Conservation (phyloP, 2,329 filamentous ascomycete species). For the Dothistroma septosporum region DNA sequence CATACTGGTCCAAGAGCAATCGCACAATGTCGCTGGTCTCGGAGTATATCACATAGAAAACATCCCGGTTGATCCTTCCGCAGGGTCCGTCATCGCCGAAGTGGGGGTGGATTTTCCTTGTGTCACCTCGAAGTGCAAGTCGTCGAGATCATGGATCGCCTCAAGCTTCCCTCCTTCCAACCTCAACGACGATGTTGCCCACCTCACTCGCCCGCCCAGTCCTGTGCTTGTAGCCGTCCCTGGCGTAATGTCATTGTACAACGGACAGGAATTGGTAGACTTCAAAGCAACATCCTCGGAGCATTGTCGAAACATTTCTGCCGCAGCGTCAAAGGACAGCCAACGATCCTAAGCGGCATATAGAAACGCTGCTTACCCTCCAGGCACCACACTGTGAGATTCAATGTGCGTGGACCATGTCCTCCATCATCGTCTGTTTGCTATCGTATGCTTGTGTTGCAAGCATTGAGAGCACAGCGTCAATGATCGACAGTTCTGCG, state of each 20-base stretch:
- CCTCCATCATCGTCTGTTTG: not conserved
- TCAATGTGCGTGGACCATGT: not conserved
- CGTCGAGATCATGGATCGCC: not conserved
- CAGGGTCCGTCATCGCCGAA: not conserved
- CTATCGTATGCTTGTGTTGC: not conserved
- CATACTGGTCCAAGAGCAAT: not conserved
- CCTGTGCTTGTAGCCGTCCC: not conserved
- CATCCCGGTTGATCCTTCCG: not conserved
- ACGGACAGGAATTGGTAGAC: constrained; percentile 34
- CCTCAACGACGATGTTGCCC: not conserved
- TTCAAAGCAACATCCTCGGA: constrained; percentile 29
- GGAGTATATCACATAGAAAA: not conserved
- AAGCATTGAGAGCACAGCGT: not conserved
- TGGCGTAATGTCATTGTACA: constrained; percentile 32
- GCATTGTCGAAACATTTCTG: constrained; percentile 10
- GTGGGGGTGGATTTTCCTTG: not conserved
- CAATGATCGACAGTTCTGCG: not conserved
- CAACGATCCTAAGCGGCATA: not conserved
- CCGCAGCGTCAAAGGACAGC: not conserved
- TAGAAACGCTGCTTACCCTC: not conserved
- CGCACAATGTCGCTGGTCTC: not conserved
- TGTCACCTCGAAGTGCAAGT: not conserved
- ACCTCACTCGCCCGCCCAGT: not conserved
- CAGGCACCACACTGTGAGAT: not conserved
- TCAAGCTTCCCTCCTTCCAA: not conserved